Percentiles rank a stretch among this genome's conserved stretches.
Conservation (phyloP, 2,329 filamentous ascomycete species). For the Exophiala viscosa region DNA sequence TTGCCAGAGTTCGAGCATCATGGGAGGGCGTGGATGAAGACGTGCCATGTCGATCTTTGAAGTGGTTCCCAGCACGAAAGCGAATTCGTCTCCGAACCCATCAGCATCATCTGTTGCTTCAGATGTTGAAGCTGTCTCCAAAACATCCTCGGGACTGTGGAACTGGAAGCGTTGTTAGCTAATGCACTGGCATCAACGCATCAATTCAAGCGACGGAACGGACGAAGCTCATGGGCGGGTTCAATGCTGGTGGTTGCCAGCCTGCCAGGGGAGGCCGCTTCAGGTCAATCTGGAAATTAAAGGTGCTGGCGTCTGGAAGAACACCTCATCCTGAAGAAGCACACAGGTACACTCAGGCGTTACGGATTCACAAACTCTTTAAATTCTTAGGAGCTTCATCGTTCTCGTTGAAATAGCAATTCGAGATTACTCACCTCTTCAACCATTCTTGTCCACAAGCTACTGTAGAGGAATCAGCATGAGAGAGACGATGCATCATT, state of each 20-base stretch:
- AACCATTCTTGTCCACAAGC: conserved; percentile 30
- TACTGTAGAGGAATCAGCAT: conserved; percentile 25
- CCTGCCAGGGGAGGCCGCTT: too few species aligned
- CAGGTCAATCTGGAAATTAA: too few species aligned
- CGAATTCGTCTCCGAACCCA: conserved; percentile 28
- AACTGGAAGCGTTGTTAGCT: conserved; percentile 24
- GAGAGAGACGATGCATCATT: neutral
- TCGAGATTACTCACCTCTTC: conserved; percentile 28
- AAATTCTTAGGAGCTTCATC: too few species aligned
- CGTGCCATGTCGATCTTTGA: conserved; percentile 2
- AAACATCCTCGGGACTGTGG: conserved; percentile 26
- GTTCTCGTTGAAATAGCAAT: neutral
- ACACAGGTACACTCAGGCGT: neutral
- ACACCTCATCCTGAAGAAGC: neutral
- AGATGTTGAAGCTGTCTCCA: neutral
- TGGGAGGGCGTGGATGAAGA: conserved; percentile 23
- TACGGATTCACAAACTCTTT: neutral
- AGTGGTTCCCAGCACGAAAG: conserved; percentile 27
- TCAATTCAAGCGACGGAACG: neutral
- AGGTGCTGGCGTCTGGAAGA: too few species aligned
- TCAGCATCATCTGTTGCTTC: conserved; percentile 23
- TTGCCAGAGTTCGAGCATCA: conserved; percentile 29
- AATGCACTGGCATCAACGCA: neutral
- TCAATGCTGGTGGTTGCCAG: too few species aligned
- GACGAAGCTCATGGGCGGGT: too few species aligned